Evolutionary conservation across 2,329 filamentous ascomycete species (phyloP).

Genomic region (Tympanopsis confertula): DNA sequence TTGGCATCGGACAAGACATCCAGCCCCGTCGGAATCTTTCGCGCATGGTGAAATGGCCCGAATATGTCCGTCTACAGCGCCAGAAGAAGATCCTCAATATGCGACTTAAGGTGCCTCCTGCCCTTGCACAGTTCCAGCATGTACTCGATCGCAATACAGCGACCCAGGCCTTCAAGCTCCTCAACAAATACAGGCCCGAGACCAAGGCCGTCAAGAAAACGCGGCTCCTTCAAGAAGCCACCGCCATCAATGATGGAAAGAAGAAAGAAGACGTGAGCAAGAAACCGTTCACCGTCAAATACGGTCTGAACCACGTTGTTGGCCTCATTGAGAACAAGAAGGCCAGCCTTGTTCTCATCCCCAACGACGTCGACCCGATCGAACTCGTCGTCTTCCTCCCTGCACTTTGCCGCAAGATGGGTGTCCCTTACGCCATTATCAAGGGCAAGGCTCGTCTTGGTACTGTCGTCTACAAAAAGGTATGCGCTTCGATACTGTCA

Average conservation of each 20-base stretch:
- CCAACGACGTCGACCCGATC: slow-evolving; percentile 99
- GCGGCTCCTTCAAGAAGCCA: slow-evolving; percentile 94
- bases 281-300: slow-evolving; percentile 99
- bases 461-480: slow-evolving; percentile 99
- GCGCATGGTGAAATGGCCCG: slow-evolving; percentile 99
- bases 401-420: slow-evolving; percentile 99
- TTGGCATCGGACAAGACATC: slow-evolving; percentile 96
- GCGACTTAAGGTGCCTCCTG: slow-evolving; percentile 95
- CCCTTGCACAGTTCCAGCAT: slow-evolving; percentile 94
- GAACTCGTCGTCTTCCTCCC: slow-evolving; percentile 99
- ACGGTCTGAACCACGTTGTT: slow-evolving; percentile 98
- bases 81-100: slow-evolving; percentile 91
- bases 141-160: slow-evolving; percentile 95
- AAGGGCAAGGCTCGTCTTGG: slow-evolving; percentile 99
- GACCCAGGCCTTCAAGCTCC: slow-evolving; percentile 94
- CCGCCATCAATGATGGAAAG: slow-evolving; percentile 95
- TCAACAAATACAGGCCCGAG: slow-evolving; percentile 99
- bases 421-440: slow-evolving; percentile 95
- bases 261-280: slow-evolving; percentile 99
- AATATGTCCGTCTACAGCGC: slow-evolving; percentile 97
- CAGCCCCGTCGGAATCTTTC: slow-evolving; percentile 91
- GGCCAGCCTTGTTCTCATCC: slow-evolving; percentile 92
- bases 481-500: slow-evolving; percentile 20
- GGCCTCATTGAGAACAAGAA: slow-evolving; percentile 99
- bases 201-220: slow-evolving; percentile 99